Evolutionary conservation across 1,284 basidiomycete species (phyloP), one percentile per base, ranked within the genome.

Genomic region (Leccinum angustisporum): DNA sequence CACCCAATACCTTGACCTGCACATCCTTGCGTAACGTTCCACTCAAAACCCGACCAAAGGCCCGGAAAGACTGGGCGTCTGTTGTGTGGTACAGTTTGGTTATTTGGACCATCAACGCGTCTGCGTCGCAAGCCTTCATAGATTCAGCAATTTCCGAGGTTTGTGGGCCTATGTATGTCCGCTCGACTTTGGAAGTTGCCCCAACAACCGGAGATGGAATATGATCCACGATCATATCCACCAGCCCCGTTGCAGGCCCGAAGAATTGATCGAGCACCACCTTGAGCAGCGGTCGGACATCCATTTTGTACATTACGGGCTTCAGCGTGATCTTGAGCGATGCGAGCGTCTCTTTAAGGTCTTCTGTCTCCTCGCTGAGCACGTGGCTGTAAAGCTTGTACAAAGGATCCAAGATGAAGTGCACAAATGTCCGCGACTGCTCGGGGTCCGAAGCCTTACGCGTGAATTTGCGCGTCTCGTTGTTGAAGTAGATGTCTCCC

Each of bases 361-460:
- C 82, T 10, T 92, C 92, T 0, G 91, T 91, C 68, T 98, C 94
- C 73, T 95, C 92, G 67, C 95, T 96, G 57, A 99, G 79, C 2
- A 98, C 97, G 74, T 94, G 84, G 63, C 91, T 95, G 78, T 99
- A 99, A 38, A 99, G 84, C 80, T 99, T 99, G 83, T 99, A 99
- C 56, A 99, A 77, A 11, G 97, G 97, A 66, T 97, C 95, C 66
- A 99, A 81, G 68, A 99, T 90, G 77, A 99, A 99, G 72, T 98
- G 92, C 36, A 98, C 94, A 72, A 99, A 99, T 48, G 91, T 89
- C 43, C 97, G 86, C 64, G 86, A 86, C 38, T 87, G 83, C 71
- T 95, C 94, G 0, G 92, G 87, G 67, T 96, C 93, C 1, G 85
- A 79, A 30, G 88, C 86, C 71, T 92, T 95, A 58, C 95, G 87